Conservation (phyloP, 208 protist genomes). For the Leishmania aethiopica region DNA sequence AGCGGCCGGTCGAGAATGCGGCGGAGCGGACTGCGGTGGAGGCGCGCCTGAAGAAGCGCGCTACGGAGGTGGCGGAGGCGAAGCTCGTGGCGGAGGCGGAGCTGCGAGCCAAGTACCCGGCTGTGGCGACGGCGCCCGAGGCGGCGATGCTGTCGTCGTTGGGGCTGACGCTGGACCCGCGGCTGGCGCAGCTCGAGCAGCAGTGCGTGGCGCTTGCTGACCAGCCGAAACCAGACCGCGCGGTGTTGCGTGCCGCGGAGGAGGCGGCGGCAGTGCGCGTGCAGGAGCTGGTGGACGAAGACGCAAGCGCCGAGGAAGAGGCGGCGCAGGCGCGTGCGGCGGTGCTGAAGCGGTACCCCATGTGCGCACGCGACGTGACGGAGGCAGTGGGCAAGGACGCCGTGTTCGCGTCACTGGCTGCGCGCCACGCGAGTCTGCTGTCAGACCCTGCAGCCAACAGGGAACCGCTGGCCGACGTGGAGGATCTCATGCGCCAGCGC, state of each 20-base stretch:
- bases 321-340: constrained; percentile 25
- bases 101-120: constrained; percentile 18
- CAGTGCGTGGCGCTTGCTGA: constrained; percentile 14
- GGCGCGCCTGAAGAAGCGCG: constrained; percentile 20
- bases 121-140: constrained; percentile 1
- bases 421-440: constrained; percentile 25
- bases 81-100: constrained; percentile 23
- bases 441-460: constrained; percentile 25
- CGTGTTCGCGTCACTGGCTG: constrained; percentile 36
- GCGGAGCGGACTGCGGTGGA: constrained; percentile 23
- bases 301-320: constrained; percentile 31
- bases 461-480: constrained; percentile 21
- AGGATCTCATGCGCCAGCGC: constrained; percentile 35
- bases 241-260: constrained; percentile 17
- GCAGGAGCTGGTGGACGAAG: constrained; percentile 30
- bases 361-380: constrained; percentile 52
- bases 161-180: constrained; percentile 33
- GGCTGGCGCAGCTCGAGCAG: constrained; percentile 26
- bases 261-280: constrained; percentile 24
- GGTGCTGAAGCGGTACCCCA: constrained; percentile 40
- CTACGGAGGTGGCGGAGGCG: constrained; percentile 32
- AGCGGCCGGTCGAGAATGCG: constrained; percentile 31
- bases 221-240: constrained; percentile 4
- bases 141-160: constrained; percentile 34
- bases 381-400: constrained; percentile 47